Evolutionary conservation across 148 eudicot genomes (phyloP).

Genomic region (Fallopia convolvulus): DNA sequence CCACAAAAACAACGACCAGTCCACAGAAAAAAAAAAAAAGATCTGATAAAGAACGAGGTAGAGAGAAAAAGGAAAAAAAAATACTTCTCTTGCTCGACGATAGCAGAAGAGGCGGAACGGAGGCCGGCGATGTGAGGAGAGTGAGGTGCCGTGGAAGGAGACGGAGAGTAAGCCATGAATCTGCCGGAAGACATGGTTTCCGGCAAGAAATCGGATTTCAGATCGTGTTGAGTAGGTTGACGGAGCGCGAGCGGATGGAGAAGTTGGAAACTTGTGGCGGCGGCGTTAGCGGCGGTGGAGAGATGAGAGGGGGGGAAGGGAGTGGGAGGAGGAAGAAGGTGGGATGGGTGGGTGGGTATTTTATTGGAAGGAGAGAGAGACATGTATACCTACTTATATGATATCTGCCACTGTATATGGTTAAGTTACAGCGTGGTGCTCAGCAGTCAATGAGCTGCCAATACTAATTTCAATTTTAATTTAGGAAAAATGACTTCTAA

Average conservation of each 20-base stretch:
- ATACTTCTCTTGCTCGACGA: constrained; percentile 81
- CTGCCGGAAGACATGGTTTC: constrained; percentile 75
- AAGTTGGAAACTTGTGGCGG: neutral
- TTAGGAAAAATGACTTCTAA: no score
- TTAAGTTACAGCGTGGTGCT: constrained; percentile 3
- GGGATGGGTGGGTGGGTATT: constrained; percentile 1
- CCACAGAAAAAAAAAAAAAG: neutral
- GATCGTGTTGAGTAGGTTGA: neutral
- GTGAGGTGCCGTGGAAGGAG: constrained; percentile 78
- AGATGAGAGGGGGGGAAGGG: neutral
- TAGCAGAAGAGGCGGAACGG: constrained; percentile 46
- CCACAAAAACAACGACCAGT: neutral
- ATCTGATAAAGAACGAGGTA: neutral
- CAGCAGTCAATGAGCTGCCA: constrained; percentile 1
- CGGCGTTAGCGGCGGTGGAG: neutral
- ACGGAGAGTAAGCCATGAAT: constrained; percentile 95
- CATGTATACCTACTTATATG: neutral
- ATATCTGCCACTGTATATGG: constrained; percentile 3
- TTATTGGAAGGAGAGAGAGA: constrained; percentile 6
- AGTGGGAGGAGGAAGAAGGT: neutral
- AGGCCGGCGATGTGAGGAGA: constrained; percentile 78
- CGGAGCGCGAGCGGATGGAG: neutral
- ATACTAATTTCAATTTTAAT: no score
- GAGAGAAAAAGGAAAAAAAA: neutral
- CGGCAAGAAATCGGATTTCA: constrained; percentile 15